Base-by-base conservation (phyloP, 1,284 basidiomycete species). In the Leccinum ambiguum region DNA sequence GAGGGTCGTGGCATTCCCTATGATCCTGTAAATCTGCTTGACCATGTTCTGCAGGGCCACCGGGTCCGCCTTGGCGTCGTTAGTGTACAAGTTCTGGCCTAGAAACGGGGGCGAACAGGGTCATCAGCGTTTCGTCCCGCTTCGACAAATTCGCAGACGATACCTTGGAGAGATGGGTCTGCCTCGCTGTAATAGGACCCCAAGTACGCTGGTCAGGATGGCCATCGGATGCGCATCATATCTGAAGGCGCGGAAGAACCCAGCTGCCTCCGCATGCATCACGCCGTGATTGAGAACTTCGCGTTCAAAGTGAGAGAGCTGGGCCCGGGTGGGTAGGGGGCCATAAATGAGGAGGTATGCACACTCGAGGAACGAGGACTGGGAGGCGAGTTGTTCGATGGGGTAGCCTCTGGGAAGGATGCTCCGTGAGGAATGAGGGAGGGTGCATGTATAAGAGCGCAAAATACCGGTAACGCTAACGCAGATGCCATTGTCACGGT, bases 181-280 rank as follows among this genome's bases (percentile, higher is more conserved):
- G 90, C 91, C 71, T 92, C 90, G 71, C 84, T 82, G 68, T 94
- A 93, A 75, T 93, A 94, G 9, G 92, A 93, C 8, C 93, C 93
- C 30, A 95, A 77, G 70, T 94, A 93, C 11, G 93, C 90, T 91
- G 5, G 90, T 93, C 58, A 96, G 80, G 69, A 96, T 94, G 18
- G 91, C 86, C 93, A 95, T 94, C 0, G 93, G 93, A 72, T 94
- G 92, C 1, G 92, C 91, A 70, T 94, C 92, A 73, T 94, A 94
- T 61, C 91, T 90, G 81, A 93, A 93, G 1, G 90, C 90, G n/a
- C 85, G 84, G 79, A 91, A 93, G 79, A 96, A 91, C 48, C 85
- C 84, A 65, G 91, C 90, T 3, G 93, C 84, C 67, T 96, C 93
- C 13, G 87, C 82, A 72, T 96, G 94, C 62, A 89, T 83, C 64